These are phyloP conservation scores for Picocystis sp. DNA, from an alignment of 163 green algal genomes.

Conservation along the genomic window DNA sequence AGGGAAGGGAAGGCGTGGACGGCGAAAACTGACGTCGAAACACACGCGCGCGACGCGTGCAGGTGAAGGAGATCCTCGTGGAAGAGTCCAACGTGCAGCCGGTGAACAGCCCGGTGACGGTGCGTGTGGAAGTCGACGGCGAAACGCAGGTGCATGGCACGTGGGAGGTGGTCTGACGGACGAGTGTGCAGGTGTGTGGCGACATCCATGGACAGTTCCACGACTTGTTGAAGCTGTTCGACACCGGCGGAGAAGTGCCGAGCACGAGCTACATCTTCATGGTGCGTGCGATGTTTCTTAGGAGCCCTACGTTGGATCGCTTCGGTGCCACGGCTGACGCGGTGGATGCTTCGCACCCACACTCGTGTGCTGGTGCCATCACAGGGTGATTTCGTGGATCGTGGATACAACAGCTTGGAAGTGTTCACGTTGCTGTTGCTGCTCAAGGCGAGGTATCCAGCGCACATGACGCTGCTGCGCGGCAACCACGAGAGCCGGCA, in stretches of 20 bases:
- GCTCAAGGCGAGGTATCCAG: constrained; percentile 89
- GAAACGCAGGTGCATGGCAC: not conserved
- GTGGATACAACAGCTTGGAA: constrained; percentile 96
- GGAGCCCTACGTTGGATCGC: not conserved
- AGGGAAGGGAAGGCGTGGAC: constrained; percentile 2
- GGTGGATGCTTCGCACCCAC: no score
- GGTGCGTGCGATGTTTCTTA: constrained; percentile 15
- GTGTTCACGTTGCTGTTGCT: constrained; percentile 95
- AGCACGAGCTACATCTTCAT: constrained; percentile 99
- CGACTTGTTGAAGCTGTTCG: constrained; percentile 93
- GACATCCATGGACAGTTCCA: constrained; percentile 99
- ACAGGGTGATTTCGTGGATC: constrained; percentile 92
- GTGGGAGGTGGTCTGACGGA: not conserved
- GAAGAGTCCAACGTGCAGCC: constrained; percentile 98
- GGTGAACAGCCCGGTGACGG: constrained; percentile 90
- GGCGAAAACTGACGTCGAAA: not conserved
- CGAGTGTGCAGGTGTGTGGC: constrained; percentile 65
- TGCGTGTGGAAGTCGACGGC: constrained; percentile 15
- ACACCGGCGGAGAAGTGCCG: constrained; percentile 83
- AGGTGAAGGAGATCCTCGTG: constrained; percentile 97
- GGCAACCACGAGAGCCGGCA: constrained; percentile 98
- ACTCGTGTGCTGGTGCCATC: not conserved
- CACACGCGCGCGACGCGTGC: constrained; percentile 1
- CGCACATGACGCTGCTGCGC: constrained; percentile 88
- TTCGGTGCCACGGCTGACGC: no score